Base-by-base conservation (phyloP, 2,329 filamentous ascomycete species). In the Pseudogymnoascus sp. region DNA sequence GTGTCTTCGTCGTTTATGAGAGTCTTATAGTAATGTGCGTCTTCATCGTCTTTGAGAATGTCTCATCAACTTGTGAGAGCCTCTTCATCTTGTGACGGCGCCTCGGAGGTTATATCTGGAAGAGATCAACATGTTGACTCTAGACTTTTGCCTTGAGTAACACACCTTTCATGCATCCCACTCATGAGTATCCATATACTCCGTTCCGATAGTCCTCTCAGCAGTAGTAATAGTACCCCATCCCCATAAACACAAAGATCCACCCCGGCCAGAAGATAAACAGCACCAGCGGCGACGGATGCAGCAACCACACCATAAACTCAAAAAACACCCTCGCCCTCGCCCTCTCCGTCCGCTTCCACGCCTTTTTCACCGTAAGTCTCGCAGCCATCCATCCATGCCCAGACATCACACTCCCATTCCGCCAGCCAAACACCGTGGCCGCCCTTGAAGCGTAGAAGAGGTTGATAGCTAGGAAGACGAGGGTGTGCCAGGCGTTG, bases 241-340 rank as follows among this genome's bases (percentile, higher is more conserved):
- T 9, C 22, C 55, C 55, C 30, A 52, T 52, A 30, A 52, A 52
- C 45, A 63, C n/a, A 12, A 63, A 19, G 4, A 61, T 33, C 62
- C 62, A 63, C 23, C 62, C 62, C 2, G 62, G 62, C 62, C 62
- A 63, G 11, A 63, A 63, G 11, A 63, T 36, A 33, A 63, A 49
- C 19, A 63, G 22, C 8, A 58, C 42, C 14, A 63, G 16, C n/a
- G 62, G 58, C 36, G 60, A 41, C 5, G 62, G 62, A 28, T 63
- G 60, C 23, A 63, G 19, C 19, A 63, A 49, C 62, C 62, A 63
- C 4, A 62, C 62, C 58, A 63, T 62, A 33, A 63, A 63, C 28
- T 62, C 62, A 39, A 61, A 62, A 25, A 63, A 63, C 16, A 55
- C 9, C n/a, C 49, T 41, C 14, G 59, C 58, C 22, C 61, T 61